Percentiles rank a stretch among this genome's conserved stretches.
phyloP scores from a whole-genome alignment of 495 filamentous ascomycete species.

The Penicillium fimorum region DNA sequence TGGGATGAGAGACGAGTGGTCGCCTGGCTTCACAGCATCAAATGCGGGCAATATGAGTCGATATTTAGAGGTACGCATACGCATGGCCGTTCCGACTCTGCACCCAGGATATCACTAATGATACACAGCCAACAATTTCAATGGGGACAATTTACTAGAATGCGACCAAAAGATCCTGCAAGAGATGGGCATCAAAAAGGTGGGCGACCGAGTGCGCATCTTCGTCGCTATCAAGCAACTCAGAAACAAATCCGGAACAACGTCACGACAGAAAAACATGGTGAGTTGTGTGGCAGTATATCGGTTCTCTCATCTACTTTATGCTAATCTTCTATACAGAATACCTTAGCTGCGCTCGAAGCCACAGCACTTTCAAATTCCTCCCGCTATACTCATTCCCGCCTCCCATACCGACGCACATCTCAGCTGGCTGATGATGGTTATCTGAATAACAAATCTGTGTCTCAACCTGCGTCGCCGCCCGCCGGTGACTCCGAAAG shows the following conservation, averaged over 20 bases:
- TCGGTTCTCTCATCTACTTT: background rate
- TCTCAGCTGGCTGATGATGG: constrained; percentile 62
- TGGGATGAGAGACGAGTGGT: constrained; percentile 94
- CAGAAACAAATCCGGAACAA: constrained; percentile 77
- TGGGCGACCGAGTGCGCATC: constrained; percentile 94
- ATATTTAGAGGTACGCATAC: constrained; percentile 71
- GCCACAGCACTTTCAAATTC: constrained; percentile 62
- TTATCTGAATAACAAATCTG: constrained; percentile 45
- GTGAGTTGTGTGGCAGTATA: constrained; percentile 48
- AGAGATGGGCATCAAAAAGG: constrained; percentile 97
- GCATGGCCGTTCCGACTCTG: constrained; percentile 4
- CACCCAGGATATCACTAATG: constrained; percentile 15
- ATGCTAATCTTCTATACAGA: constrained; percentile 30
- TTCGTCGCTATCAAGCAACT: constrained; percentile 91
- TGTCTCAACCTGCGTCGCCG: constrained; percentile 72
- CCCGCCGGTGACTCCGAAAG: constrained; percentile 31
- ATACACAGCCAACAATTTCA: constrained; percentile 79
- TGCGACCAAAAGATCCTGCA: constrained; percentile 95
- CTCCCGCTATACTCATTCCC: constrained; percentile 57
- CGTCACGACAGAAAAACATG: constrained; percentile 81
- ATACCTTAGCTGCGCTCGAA: constrained; percentile 46
- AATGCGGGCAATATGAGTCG: constrained; percentile 88
- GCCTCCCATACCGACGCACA: constrained; percentile 66
- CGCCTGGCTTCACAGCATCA: constrained; percentile 85
- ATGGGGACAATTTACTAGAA: constrained; percentile 92